Conservation (phyloP, 768 basidiomycete species). For the Calvatia gigantea region DNA sequence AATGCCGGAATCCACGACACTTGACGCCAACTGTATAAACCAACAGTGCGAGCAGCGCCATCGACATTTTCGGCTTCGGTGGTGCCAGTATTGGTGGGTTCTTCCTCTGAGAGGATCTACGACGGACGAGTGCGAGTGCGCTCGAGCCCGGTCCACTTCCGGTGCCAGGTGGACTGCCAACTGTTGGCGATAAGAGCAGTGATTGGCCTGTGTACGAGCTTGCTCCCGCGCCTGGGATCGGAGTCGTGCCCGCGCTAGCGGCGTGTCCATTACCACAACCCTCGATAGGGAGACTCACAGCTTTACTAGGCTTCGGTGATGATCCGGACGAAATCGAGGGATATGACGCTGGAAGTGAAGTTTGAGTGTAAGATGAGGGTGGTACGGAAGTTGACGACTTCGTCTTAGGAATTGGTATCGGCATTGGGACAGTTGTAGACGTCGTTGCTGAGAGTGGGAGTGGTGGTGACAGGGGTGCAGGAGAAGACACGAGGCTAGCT, state of each 20-base stretch:
- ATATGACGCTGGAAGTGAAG: not conserved
- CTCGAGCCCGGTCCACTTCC: not conserved
- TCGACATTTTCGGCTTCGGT: slow-evolving; percentile 69
- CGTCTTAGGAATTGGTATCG: not conserved
- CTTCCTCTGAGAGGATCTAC: slow-evolving; percentile 10
- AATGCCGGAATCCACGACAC: slow-evolving; percentile 67
- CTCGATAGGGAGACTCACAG: too few relatives aligned
- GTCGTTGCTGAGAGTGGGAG: not conserved
- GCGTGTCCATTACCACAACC: too few relatives aligned
- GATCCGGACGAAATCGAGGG: not conserved
- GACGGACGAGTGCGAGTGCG: not conserved
- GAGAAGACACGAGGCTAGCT: not conserved
- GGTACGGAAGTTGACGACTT: not conserved
- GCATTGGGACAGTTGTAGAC: not conserved
- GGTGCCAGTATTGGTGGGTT: slow-evolving; percentile 18
- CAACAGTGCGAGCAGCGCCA: slow-evolving; percentile 69
- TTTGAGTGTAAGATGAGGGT: not conserved
- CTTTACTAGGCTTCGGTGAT: not conserved
- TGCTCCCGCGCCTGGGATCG: too few relatives aligned
- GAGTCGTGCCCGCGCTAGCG: too few relatives aligned
- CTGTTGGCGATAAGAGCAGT: too few relatives aligned
- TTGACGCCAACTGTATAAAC: slow-evolving; percentile 98
- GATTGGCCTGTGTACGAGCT: too few relatives aligned
- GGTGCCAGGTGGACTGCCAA: not conserved
- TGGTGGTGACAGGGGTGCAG: not conserved